Percentiles rank a stretch among this genome's conserved stretches.
Conservation (phyloP, 2,329 filamentous ascomycete genomes). For the Diaporthe sp. region DNA sequence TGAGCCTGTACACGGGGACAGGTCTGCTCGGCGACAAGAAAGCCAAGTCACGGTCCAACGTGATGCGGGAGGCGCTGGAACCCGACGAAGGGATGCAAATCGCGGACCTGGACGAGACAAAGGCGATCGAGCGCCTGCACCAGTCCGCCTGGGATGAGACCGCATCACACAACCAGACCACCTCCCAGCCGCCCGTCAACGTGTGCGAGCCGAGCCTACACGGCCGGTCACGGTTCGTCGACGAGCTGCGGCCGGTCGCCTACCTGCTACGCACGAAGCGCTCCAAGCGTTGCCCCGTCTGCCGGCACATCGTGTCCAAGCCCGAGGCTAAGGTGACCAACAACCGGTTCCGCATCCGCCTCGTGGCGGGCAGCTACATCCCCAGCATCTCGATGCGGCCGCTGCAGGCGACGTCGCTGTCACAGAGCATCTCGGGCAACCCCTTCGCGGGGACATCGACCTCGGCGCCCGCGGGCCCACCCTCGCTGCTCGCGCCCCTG, state of each 20-base stretch:
- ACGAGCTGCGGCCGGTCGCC: slow-evolving; percentile 84
- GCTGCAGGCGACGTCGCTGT: slow-evolving; percentile 52
- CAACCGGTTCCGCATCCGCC: slow-evolving; percentile 90
- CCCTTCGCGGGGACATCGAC: slow-evolving; percentile 35
- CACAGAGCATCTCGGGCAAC: slow-evolving; percentile 39
- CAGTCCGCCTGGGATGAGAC: slow-evolving; percentile 75
- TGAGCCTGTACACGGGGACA: slow-evolving; percentile 86
- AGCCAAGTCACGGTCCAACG: slow-evolving; percentile 73
- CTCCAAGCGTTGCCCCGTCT: slow-evolving; percentile 91
- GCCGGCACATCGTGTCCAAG: slow-evolving; percentile 94
- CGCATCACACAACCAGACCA: slow-evolving; percentile 61
- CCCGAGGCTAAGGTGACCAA: slow-evolving; percentile 92
- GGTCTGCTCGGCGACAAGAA: slow-evolving; percentile 71
- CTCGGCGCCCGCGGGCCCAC: slow-evolving; percentile 12
- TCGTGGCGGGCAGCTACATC: slow-evolving; percentile 90
- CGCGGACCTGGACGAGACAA: slow-evolving; percentile 71
- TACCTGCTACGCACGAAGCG: slow-evolving; percentile 90
- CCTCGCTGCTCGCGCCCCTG: slow-evolving; percentile 66
- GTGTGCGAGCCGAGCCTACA: slow-evolving; percentile 58
- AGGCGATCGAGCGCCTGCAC: slow-evolving; percentile 71
- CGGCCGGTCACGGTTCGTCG: slow-evolving; percentile 69
- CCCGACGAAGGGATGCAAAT: slow-evolving; percentile 79
- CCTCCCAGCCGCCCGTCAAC: slow-evolving; percentile 52
- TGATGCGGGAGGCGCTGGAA: slow-evolving; percentile 84
- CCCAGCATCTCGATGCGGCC: slow-evolving; percentile 83